Evolutionary conservation across 768 basidiomycete genomes (phyloP).

Genomic region (Termitomyces sp.): DNA sequence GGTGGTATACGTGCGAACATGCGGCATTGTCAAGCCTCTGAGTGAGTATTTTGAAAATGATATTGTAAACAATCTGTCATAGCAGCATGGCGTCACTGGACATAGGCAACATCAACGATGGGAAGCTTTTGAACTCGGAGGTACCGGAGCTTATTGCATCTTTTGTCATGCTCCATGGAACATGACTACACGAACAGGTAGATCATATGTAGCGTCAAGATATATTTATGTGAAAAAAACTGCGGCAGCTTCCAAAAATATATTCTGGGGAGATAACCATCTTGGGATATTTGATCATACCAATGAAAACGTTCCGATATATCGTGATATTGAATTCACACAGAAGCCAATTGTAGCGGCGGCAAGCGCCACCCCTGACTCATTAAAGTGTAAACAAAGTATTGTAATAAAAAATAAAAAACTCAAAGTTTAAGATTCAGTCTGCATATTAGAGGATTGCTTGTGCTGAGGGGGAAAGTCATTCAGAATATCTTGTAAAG

Average conservation of each 20-base stretch:
- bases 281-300: neutral
- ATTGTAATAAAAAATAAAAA: no score
- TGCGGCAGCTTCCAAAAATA: neutral
- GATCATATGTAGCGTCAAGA: neutral
- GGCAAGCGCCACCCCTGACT: no score
- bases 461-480: no score
- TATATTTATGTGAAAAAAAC: neutral
- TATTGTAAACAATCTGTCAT: neutral
- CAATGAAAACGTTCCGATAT: neutral
- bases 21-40: neutral
- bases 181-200: neutral
- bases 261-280: neutral
- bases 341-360: neutral
- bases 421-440: no score
- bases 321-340: neutral
- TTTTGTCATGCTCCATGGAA: neutral
- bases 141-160: neutral
- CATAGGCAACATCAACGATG: neutral
- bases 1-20: neutral
- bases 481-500: no score
- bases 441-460: no score
- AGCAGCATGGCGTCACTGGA: neutral
- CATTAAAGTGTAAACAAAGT: no score
- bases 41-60: neutral
- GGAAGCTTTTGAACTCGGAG: neutral